Evolutionary conservation across 1,139 yeast genomes (phyloP).

Genomic region (Sugiyamaella xylanicola): DNA sequence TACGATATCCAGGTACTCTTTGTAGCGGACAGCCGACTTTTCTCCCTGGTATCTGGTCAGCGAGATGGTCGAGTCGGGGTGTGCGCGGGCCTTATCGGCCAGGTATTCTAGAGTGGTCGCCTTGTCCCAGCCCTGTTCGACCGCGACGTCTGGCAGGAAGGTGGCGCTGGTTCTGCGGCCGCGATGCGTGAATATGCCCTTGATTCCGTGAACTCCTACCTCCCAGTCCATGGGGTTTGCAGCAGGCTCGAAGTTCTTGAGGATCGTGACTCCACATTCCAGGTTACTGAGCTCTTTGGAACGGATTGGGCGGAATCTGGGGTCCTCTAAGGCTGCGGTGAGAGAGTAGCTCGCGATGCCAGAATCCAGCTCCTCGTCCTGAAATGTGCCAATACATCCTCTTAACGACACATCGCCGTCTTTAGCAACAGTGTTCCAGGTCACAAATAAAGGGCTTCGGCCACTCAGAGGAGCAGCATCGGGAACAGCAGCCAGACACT

Average conservation of each 20-base stretch:
- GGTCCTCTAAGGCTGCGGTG: conserved; percentile 73
- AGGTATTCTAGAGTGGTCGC: conserved; percentile 69
- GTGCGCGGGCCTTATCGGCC: conserved; percentile 68
- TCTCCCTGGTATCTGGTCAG: conserved; percentile 43
- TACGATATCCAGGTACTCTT: conserved; percentile 32
- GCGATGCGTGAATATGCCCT: conserved; percentile 51
- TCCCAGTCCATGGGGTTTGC: conserved; percentile 67
- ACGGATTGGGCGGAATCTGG: conserved; percentile 71
- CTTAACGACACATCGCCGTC: conserved; percentile 55
- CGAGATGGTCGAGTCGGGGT: conserved; percentile 27
- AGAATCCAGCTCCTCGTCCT: conserved; percentile 48
- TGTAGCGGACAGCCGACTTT: conserved; percentile 36
- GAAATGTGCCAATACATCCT: conserved; percentile 94
- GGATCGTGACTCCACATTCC: conserved; percentile 61
- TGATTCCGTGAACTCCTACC: conserved; percentile 80
- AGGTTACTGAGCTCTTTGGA: conserved; percentile 55
- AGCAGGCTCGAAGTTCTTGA: conserved; percentile 60
- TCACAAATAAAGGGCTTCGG: conserved; percentile 68
- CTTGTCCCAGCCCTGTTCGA: conserved; percentile 85
- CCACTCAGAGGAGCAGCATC: conserved; percentile 16
- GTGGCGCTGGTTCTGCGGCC: conserved; percentile 60
- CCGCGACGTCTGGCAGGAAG: conserved; percentile 86
- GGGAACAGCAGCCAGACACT: conserved; percentile 28
- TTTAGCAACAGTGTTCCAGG: conserved; percentile 64
- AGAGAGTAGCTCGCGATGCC: conserved; percentile 69